Evolutionary conservation across 805 yeast genomes (phyloP), one percentile per base, ranked within the genome.

Genomic region (Saccharomycopsis capsularis): DNA sequence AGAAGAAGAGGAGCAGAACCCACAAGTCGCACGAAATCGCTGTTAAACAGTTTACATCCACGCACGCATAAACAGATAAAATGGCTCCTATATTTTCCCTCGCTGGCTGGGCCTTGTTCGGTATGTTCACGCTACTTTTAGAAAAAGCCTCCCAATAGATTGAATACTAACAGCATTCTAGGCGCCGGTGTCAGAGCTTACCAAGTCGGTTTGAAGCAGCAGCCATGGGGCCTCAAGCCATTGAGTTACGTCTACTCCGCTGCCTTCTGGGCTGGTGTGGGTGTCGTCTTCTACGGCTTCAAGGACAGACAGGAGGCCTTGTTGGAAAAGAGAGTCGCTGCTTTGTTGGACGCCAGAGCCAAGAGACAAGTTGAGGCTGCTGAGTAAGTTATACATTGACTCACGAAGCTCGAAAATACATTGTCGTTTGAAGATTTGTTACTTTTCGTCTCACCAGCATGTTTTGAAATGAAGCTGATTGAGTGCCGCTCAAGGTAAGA

Each of bases 161-260:
- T 6, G 11, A 21, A 5, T 18, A 11, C 18, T 2, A 18, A 24
- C 38, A 13, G 3, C n/a, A 16, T 23, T 35, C 34, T 27, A 67
- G 74, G 75, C 42, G 65, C 66, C 29, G 59, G 64, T 34, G 72
- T 67, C 11, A 70, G 76, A 63, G 71, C 69, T 3, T 67, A 67
- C 55, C 76, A 72, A 57, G 52, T 68, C 50, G 76, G 75, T 32
- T 60, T 73, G 27, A 62, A 69, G 56, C 67, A 69, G 53, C 67
- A 65, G 48, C 71, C 75, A 25, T 57, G 66, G 50, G 49, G 61
- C 3, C 60, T 60, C 50, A 61, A 64, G 46, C 73, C 71, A 42
- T 46, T 63, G 51, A 76, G 73, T 16, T 71, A 68, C 51, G 63
- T 66, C 3, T 65, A 63, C 49, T 70, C 75, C 16, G 75, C 70